Base-by-base conservation (phyloP, 2,329 filamentous ascomycete species). In the Exutisphaerella laricina region DNA sequence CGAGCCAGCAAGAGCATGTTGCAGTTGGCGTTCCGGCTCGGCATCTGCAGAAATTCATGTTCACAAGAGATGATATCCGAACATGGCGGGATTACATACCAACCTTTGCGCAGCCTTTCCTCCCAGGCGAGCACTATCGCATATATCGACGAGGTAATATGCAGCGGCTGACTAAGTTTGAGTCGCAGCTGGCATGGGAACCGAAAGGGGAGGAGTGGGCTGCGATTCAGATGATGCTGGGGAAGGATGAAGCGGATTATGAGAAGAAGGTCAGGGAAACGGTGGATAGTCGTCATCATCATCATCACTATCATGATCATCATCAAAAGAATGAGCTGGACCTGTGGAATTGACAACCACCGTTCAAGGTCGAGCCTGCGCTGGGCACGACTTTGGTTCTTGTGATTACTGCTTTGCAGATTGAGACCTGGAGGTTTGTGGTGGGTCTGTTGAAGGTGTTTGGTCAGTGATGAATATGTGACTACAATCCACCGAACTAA, bases 51-150 rank as follows among this genome's bases (percentile, higher is more conserved):
- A 45, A 57, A 14, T 32, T 62, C 12, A 44, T 58, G 18, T 53
- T 53, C n/a, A 54, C 51, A 14, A 55, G 55, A 29, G 60, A 63
- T 45, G 59, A 61, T 6, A 45, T 61, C 9, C 60, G 60, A 46
- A 53, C 49, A 20, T 49, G 40, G 33, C 42, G 41, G 13, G 58
- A 61, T 41, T 37, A 55, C 3, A 49, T 51, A 50, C 47, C 51
- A 16, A 56, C 49, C 7, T 34, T 62, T 20, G 58, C 58, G 43
- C 57, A 62, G 40, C 59, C 59, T 20, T 58, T 61, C 38, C 37
- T 61, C 23, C 38, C 61, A 17, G 61, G 57, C 13, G 53, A 54
- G 17, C 61, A 61, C 36, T 61, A 59, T 37, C 26, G 42, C 18
- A 37, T 50, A 30, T 45, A 39, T 29, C 25, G 42, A 23, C 43